phyloP scores from a whole-genome alignment of 306 rosid genomes.

The Fagus crenata region DNA sequence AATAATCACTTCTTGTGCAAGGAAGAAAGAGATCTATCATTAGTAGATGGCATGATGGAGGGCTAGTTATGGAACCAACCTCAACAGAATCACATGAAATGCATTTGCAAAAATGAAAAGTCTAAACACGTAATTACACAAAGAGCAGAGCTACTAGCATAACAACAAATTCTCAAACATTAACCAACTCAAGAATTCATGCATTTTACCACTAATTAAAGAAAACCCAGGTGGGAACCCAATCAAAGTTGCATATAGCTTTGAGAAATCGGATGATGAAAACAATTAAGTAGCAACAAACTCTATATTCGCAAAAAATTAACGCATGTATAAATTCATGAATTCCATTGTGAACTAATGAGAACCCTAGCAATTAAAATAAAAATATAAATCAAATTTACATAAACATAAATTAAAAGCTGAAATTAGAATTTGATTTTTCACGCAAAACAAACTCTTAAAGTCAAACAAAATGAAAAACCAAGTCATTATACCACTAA shows the following conservation, averaged over 20 bases:
- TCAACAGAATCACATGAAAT: no score
- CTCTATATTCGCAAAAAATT: no score
- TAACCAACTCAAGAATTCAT: neutral
- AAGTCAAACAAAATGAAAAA: neutral
- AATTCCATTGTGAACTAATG: no score
- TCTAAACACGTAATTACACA: neutral
- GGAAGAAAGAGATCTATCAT: no score
- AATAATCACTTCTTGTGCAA: no score
- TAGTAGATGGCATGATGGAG: no score
- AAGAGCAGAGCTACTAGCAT: neutral
- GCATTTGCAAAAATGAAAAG: neutral
- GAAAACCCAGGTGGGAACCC: neutral
- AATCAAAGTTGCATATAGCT: neutral
- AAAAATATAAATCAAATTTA: neutral
- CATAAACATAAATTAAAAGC: no score
- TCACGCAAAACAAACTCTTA: neutral
- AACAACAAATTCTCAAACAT: neutral
- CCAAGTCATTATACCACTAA: neutral
- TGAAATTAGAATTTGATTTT: neutral
- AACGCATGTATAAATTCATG: no score
- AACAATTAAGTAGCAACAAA: neutral
- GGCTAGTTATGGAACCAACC: no score
- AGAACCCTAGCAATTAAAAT: no score
- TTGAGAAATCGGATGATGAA: neutral
- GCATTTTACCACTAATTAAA: neutral